Evolutionary conservation across 139 green algal species (phyloP), one percentile per base, ranked within the genome.

Genomic region (Chlamydomonas sp.): DNA sequence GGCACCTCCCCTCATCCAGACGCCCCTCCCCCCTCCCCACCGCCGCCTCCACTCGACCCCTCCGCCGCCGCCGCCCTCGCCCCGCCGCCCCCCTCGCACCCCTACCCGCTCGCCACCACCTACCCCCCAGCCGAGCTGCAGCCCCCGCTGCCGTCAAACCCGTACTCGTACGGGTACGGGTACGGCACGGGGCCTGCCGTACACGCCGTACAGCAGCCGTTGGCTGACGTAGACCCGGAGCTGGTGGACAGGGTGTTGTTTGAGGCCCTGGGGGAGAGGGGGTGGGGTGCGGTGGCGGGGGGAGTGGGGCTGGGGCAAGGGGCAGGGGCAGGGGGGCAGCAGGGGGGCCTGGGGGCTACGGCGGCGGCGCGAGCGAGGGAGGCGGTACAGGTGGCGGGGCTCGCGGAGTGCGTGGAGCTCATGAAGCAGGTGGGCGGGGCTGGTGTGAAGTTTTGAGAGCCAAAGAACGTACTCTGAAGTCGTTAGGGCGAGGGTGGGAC

Each of bases 361-460:
- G n/a, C n/a, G 72, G 15, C 49, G 67, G 79, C 76, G 57, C 31
- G 67, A 57, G 58, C 31, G 57, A 67, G 80, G 68, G 80, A 85
- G 67, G 66, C 67, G 58, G 69, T 49, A 6, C 80, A 85, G 83
- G 83, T 76, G 83, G 73, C 73, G 63, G 74, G 82, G 83, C 63
- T 88, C 49, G 69, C 77, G 8, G 73, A 82, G 64, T 88, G 77
- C 62, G 83, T 81, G 83, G 83, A 75, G 74, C 74, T 81, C 2
- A 57, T 88, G 8, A 81, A 81, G 63, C 83, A 88, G 83, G 83
- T 88, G 73, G 2, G 73, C 12, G 66, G 10, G 66, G 10, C 66
- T 18, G 66, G 66, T 49, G 31, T 49, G 31, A 71, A 71, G 66
- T 18, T 10, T 10, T 14, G 66, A 10, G 10, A 18, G 66, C 12